Evolutionary conservation across 1,284 basidiomycete species (phyloP).

Genomic region (Heterobasidion parviporum): DNA sequence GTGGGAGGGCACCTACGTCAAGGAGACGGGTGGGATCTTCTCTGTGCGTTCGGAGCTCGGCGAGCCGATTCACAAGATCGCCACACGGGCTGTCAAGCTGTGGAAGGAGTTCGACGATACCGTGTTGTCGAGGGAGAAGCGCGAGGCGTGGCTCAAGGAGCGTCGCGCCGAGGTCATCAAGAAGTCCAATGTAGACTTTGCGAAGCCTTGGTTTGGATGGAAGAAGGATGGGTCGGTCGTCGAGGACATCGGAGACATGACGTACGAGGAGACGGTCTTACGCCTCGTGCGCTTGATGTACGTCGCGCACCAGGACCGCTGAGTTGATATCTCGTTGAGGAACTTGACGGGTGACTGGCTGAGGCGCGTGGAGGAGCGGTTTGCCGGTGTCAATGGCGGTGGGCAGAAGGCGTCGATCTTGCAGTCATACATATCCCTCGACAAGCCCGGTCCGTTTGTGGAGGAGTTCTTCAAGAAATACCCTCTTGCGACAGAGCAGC

Average conservation of each 20-base stretch:
- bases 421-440: conserved; percentile 83
- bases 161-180: conserved; percentile 86
- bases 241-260: conserved; percentile 91
- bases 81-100: conserved; percentile 91
- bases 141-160: conserved; percentile 79
- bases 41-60: conserved; percentile 96
- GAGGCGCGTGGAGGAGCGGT: conserved; percentile 93
- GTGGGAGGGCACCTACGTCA: conserved; percentile 95
- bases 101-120: conserved; percentile 99
- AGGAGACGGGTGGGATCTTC: conserved; percentile 94
- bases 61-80: conserved; percentile 98
- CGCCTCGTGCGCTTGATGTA: conserved; percentile 93
- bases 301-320: conserved; percentile 84
- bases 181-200: conserved; percentile 92
- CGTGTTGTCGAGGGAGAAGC: conserved; percentile 96
- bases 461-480: conserved; percentile 83
- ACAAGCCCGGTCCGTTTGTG: conserved; percentile 77
- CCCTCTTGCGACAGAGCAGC: conserved; percentile 74
- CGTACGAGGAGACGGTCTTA: conserved; percentile 92
- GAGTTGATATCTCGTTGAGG: conserved; percentile 91
- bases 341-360: conserved; percentile 97
- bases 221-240: conserved; percentile 87
- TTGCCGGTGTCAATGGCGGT: conserved; percentile 83
- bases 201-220: conserved; percentile 95
- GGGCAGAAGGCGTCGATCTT: conserved; percentile 76